Base-by-base conservation (phyloP, 176 grass and related monocot genomes). In the Guadua angustifolia region DNA sequence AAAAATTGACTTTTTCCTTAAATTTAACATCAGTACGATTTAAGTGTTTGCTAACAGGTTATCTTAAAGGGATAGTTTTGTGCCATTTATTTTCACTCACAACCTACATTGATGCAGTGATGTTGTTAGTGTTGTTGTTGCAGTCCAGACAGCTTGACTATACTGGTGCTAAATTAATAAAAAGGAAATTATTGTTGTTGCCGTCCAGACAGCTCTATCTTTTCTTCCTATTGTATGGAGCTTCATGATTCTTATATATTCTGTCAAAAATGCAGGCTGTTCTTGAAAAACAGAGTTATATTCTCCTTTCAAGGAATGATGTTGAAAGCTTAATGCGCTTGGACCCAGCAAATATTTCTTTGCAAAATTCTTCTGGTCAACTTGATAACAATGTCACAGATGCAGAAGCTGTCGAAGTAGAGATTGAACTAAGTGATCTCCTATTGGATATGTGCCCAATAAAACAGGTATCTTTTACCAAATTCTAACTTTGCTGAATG, bases 281-380 rank as follows among this genome's bases (percentile, higher is more conserved):
- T 55, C 83, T 98, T 79, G 93, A 98, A 90, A 98, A 94, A 49
- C 96, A 94, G 89, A 95, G 96, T 73, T 95, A 98, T 79, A 98
- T 95, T 84, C 89, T 98, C 16, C 87, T 98, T 69, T 94, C 93
- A 66, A 93, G 91, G 85, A 98, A 84, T 81, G 96, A 98, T 88
- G 73, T 98, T 78, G 96, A 98, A 79, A 93, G 89, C 77, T 93
- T 98, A 87, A 95, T 98, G 89, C 89, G 83, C 47, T 58, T 95
- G 82, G 93, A 98, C 58, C 93, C 91, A 39, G 88, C 96, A 76
- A 98, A 88, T 88, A 71, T 86, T 64, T 90, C 45, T 40, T 90
- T 95, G 74, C 87, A 88, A 82, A 94, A 75, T 85, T 93, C 85
- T 70, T 85, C 59, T 52, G 24, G 81, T 43, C 76, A 98, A 78